These are phyloP conservation scores for Eucalyptus urophylla DNA, from an alignment of 345 rosid species.

Conservation along the genomic window DNA sequence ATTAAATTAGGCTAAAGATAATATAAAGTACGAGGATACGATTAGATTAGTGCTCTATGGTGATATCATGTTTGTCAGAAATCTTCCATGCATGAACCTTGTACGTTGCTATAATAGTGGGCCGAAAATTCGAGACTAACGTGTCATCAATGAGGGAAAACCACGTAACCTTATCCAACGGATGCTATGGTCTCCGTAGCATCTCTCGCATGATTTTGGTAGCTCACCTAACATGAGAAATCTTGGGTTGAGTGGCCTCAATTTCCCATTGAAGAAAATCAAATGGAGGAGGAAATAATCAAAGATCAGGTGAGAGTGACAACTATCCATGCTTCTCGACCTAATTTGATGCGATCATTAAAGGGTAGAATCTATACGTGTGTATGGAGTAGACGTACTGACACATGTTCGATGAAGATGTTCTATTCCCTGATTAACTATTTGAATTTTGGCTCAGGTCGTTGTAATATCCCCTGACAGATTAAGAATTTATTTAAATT, in stretches of 20 bases:
- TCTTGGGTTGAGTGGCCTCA: neutral
- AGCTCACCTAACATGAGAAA: conserved; percentile 37
- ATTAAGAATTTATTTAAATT: neutral
- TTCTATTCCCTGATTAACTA: neutral
- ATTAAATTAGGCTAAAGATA: neutral
- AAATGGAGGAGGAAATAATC: neutral
- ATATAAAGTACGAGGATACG: neutral
- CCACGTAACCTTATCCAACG: neutral
- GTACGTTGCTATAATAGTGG: neutral
- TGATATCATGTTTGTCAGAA: neutral
- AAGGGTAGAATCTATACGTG: too few species aligned
- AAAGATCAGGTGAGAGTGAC: neutral
- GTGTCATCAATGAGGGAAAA: neutral
- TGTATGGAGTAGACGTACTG: too few species aligned
- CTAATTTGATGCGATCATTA: neutral
- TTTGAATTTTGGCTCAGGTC: neutral
- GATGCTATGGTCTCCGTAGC: conserved; percentile 1
- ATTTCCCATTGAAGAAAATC: neutral
- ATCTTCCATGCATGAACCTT: neutral
- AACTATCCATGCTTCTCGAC: neutral
- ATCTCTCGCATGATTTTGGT: conserved; percentile 12
- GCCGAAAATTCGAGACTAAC: neutral
- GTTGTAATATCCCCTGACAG: neutral
- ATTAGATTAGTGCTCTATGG: neutral
- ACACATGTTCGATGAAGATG: neutral